A percentile compares a stretch with the other conserved stretches of the same genome.
phyloP scores from a whole-genome alignment of 805 yeast genomes.

The Pichia kluyveri region DNA sequence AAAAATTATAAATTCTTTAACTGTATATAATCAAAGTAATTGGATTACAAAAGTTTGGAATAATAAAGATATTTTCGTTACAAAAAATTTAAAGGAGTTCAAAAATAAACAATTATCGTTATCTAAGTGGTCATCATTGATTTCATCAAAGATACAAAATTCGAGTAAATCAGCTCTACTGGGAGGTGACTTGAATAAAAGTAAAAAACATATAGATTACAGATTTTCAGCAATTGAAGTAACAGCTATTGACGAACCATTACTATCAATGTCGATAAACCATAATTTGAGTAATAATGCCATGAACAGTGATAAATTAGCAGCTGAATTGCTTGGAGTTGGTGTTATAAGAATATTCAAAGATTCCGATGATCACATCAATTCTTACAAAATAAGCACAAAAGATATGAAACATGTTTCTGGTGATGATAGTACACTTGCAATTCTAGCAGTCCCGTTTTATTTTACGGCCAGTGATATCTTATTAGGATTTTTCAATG shows the following conservation, averaged over 20 bases:
- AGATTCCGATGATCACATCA: conserved; percentile 31
- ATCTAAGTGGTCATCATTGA: not conserved
- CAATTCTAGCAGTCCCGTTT: conserved; percentile 79
- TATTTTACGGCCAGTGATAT: conserved; percentile 82
- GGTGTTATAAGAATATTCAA: conserved; percentile 67
- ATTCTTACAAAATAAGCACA: conserved; percentile 12
- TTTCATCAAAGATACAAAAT: not conserved
- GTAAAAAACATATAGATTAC: conserved; percentile 18
- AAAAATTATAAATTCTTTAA: not conserved
- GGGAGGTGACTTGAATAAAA: not conserved
- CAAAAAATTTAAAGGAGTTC: not conserved
- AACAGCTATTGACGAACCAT: conserved; percentile 21
- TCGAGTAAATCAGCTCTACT: not conserved
- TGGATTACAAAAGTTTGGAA: conserved; percentile 3
- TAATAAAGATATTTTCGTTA: conserved; percentile 1
- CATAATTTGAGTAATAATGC: conserved; percentile 6
- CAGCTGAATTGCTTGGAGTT: conserved; percentile 58
- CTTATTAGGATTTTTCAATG: conserved; percentile 66
- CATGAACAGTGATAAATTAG: conserved; percentile 33
- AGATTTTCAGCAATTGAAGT: conserved; percentile 28
- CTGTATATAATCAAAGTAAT: not conserved
- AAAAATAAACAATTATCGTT: not conserved
- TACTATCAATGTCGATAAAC: not conserved
- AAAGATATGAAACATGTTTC: conserved; percentile 10
- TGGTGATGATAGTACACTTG: conserved; percentile 60